Conservation (phyloP, 331 rosid species). For the Ulmus americana region DNA sequence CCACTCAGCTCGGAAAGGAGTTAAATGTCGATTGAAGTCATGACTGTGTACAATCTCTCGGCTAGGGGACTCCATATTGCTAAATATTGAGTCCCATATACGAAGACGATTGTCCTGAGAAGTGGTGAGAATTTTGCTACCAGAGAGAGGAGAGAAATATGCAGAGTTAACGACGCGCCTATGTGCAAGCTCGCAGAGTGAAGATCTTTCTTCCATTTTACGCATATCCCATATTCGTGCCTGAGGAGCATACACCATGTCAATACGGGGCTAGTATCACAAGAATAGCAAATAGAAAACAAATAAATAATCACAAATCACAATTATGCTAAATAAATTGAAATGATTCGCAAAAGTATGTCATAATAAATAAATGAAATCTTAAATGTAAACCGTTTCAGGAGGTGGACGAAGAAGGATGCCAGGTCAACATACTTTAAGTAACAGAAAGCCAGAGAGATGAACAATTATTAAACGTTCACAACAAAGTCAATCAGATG, state of each 20-base stretch:
- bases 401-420: too few relatives aligned
- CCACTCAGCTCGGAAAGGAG: slow-evolving; percentile 96
- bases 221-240: slow-evolving; percentile 97
- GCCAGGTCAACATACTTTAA: neutral
- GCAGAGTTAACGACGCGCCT: slow-evolving; percentile 86
- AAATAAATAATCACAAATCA: neutral
- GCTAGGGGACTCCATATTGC: slow-evolving; percentile 78
- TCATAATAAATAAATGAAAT: neutral
- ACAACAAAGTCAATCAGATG: neutral
- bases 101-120: slow-evolving; percentile 86
- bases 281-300: neutral
- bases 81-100: slow-evolving; percentile 84
- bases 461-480: neutral
- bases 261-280: slow-evolving; percentile 2
- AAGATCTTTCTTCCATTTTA: slow-evolving; percentile 56
- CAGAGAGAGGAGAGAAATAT: slow-evolving; percentile 74
- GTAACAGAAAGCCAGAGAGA: slow-evolving; percentile 2
- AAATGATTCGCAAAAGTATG: neutral
- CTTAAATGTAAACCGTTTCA: neutral
- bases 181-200: slow-evolving; percentile 52
- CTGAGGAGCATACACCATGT: slow-evolving; percentile 34
- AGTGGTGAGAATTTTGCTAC: slow-evolving; percentile 80
- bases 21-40: slow-evolving; percentile 79
- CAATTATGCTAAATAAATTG: neutral
- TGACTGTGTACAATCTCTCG: slow-evolving; percentile 96